Evolutionary conservation across 2,329 filamentous ascomycete species (phyloP).

Genomic region (Colletotrichum limetticola): DNA sequence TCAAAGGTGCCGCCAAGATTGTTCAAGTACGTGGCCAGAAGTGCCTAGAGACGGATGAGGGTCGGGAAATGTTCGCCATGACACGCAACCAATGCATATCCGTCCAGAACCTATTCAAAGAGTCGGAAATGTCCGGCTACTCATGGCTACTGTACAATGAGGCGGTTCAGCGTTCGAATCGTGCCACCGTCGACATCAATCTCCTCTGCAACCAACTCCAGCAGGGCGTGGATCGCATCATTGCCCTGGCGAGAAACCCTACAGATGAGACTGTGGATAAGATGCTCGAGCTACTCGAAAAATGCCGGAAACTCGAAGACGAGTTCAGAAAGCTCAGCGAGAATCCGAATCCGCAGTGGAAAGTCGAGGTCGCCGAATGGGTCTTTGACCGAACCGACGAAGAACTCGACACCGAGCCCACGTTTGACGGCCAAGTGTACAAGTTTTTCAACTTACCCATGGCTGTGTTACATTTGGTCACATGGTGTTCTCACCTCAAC

Average conservation of each 20-base stretch:
- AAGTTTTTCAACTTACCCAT: constrained; percentile 37
- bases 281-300: constrained; percentile 20
- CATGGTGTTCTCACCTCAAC: constrained; percentile 35
- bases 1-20: constrained; percentile 38
- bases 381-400: constrained; percentile 31
- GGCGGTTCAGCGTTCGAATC: constrained; percentile 19
- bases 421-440: constrained; percentile 35
- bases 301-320: constrained; percentile 18
- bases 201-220: constrained; percentile 33
- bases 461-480: constrained; percentile 34
- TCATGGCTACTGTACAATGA: constrained; percentile 36
- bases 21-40: constrained; percentile 35
- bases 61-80: constrained; percentile 37
- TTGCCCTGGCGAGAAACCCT: constrained; percentile 6
- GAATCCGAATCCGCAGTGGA: constrained; percentile 18
- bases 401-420: constrained; percentile 29
- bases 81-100: constrained; percentile 37
- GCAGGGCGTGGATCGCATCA: constrained; percentile 30
- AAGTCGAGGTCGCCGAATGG: constrained; percentile 29
- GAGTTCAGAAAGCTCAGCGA: constrained; percentile 28
- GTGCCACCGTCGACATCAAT: constrained; percentile 34
- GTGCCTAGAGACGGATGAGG: constrained; percentile 32
- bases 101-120: constrained; percentile 34
- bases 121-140: constrained; percentile 32
- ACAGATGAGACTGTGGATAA: constrained; percentile 11